A percentile compares a stretch with the other conserved stretches of the same genome.
Evolutionary conservation across 2,329 filamentous ascomycete species (phyloP).

Genomic region (Niveomyces coronatus): DNA sequence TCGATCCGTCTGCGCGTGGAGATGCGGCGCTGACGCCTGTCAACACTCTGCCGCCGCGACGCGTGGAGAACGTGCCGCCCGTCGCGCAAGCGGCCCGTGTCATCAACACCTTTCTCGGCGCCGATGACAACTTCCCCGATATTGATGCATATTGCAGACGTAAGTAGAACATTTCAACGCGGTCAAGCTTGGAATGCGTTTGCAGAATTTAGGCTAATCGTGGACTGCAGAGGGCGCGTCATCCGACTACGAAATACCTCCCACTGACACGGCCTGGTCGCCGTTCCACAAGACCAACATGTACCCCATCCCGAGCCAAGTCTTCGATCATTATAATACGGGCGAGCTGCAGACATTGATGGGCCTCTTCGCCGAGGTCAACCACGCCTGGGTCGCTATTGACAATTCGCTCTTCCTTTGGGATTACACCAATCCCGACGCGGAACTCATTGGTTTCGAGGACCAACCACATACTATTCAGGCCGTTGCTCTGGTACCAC

Average conservation of each 20-base stretch:
- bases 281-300: conserved; percentile 82
- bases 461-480: conserved; percentile 82
- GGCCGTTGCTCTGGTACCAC: conserved; percentile 77
- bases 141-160: conserved; percentile 82
- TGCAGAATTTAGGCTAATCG: no score
- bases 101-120: conserved; percentile 67
- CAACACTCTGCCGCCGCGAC: conserved; percentile 31
- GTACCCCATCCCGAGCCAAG: conserved; percentile 82
- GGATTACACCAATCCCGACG: conserved; percentile 92
- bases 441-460: conserved; percentile 85
- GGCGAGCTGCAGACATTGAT: conserved; percentile 84
- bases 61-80: conserved; percentile 45
- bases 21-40: conserved; percentile 21
- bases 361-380: conserved; percentile 89
- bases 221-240: conserved; percentile 63
- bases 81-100: conserved; percentile 72
- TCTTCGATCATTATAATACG: conserved; percentile 86
- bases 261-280: conserved; percentile 59
- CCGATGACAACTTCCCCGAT: conserved; percentile 76
- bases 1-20: not conserved
- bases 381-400: conserved; percentile 91
- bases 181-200: not conserved
- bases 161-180: no score
- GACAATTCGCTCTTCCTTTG: conserved; percentile 95
- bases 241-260: conserved; percentile 78